A percentile compares a stretch with the other conserved stretches of the same genome.
Evolutionary conservation across 1,284 basidiomycete species (phyloP).

Genomic region (Microbotryum saponariae): DNA sequence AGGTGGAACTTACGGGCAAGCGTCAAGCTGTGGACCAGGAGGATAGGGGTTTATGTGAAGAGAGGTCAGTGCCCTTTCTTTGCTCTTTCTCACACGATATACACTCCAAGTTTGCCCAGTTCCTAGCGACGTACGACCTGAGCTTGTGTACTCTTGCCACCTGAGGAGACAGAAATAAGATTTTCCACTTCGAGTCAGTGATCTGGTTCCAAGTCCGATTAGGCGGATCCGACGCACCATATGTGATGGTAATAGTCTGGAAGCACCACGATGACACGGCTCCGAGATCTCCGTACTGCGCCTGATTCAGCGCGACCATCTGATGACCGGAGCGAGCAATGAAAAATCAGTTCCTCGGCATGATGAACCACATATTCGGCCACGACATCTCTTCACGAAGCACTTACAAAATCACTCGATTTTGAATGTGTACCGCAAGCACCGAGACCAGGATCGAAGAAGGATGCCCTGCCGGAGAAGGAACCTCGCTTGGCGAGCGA

Average conservation of each 20-base stretch:
- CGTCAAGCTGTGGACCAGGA: conserved; percentile 46
- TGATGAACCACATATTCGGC: neutral
- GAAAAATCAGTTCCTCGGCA: neutral
- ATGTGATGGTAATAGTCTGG: conserved; percentile 56
- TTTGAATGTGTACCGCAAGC: conserved; percentile 20
- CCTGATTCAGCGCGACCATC: conserved; percentile 30
- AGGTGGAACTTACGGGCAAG: conserved; percentile 47
- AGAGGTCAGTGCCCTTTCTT: too few relatives aligned
- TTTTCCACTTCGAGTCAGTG: too few relatives aligned
- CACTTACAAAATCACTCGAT: conserved; percentile 17
- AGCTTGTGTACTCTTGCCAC: conserved; percentile 57
- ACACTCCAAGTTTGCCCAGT: too few relatives aligned
- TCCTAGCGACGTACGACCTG: conserved; percentile 42
- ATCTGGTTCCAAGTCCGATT: too few relatives aligned
- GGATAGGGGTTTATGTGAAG: too few relatives aligned
- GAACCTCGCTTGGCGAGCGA: conserved; percentile 17
- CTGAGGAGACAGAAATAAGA: neutral
- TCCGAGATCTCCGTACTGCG: conserved; percentile 29
- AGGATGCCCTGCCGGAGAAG: conserved; percentile 21
- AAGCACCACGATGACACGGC: conserved; percentile 48
- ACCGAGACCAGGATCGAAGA: conserved; percentile 23
- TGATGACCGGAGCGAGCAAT: neutral
- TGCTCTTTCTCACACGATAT: too few relatives aligned
- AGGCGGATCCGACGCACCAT: conserved; percentile 37
- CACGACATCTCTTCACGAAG: neutral